Evolutionary conservation across 495 filamentous ascomycete species (phyloP), one percentile per base, ranked within the genome.

Genomic region (Lasiosphaeria hispida): DNA sequence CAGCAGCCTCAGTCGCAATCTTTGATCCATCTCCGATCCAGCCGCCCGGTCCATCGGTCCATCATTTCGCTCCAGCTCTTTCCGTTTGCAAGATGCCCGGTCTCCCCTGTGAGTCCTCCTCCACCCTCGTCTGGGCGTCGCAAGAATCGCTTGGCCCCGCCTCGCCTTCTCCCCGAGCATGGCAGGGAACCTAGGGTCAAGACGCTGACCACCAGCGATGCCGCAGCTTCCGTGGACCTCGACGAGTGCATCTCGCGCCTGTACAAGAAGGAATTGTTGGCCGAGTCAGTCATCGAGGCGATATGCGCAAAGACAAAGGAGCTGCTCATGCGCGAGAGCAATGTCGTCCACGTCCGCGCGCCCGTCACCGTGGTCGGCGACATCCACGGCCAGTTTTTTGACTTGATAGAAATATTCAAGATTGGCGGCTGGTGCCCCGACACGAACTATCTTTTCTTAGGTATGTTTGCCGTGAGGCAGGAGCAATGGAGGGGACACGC

Each of bases 271-370:
- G 93, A 97, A 70, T 81, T 98, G 50, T 80, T 98, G 19, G 94
- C 95, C 45, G 94, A 98, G 75, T 96, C 93, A 7, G 95, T 98
- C 42, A 92, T 98, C 71, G 94, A 98, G 76, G 94, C 95, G 66
- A 95, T 98, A 85, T 98, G 94, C 72, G 92, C 94, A 66, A 98
- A 98, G 72, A 91, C 95, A 10, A 98, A 98, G 63, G 94, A 98
- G 74, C 81, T 97, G 55, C 80, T 98, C 60, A 98, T 98, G 94
- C 95, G 94, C 70, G 94, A 98, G 83, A 97, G 93, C 80, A 98
- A 98, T 78, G 94, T 98, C 48, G 94, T 98, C 42, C 94, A 98
- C 70, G 95, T 98, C 58, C 85, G 85, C 54, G 92, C 94, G 13
- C 94, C 94, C 7, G 90, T 98, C 41, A 98, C 94, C n/a, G 94